Conservation (phyloP, 148 eudicot species). For the Euryodendron excelsum region DNA sequence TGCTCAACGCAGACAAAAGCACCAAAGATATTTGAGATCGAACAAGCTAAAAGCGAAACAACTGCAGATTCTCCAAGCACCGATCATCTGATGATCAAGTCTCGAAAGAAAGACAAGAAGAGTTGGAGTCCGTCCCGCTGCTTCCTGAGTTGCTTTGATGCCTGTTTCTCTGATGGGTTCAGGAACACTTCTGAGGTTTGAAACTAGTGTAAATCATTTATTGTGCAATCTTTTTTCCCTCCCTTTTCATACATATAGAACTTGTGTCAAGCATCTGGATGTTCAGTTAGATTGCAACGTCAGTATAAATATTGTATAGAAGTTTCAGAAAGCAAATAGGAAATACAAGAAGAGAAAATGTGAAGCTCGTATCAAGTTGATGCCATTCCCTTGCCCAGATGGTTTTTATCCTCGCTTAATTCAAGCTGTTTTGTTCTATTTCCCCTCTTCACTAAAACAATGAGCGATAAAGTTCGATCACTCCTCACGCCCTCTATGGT, state of each 20-base stretch:
- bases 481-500: too few relatives aligned
- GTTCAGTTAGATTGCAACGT: neutral
- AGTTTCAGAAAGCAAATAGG: neutral
- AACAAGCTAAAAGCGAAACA: neutral
- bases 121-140: neutral
- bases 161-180: neutral
- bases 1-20: neutral
- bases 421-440: neutral
- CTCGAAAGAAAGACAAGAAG: neutral
- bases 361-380: neutral
- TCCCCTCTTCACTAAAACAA: neutral
- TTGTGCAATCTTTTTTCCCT: neutral
- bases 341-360: neutral
- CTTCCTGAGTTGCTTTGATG: neutral
- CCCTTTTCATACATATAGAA: neutral
- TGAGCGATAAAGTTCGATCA: too few relatives aligned
- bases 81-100: constrained; percentile 10
- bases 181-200: neutral
- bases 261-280: neutral
- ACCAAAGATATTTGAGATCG: constrained; percentile 15
- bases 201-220: neutral
- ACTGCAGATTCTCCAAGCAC: constrained; percentile 11
- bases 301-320: neutral
- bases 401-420: too few relatives aligned
- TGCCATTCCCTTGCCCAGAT: neutral